Percentiles rank a stretch among this genome's conserved stretches.
These are phyloP conservation scores for Buxus sempervirens DNA, from an alignment of 164 flowering plant species.

Conservation along the genomic window DNA sequence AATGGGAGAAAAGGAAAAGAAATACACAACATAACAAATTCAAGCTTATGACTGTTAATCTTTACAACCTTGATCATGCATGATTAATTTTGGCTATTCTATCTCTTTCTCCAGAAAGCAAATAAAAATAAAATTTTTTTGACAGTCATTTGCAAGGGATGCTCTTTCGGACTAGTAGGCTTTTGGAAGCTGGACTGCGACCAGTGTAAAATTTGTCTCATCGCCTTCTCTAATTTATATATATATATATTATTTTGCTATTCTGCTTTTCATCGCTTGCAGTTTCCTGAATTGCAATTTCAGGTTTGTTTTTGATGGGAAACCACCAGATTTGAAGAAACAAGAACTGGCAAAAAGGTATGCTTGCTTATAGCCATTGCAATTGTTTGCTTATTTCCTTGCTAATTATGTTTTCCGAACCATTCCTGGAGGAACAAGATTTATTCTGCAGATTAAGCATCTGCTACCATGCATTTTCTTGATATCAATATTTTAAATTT, in stretches of 20 bases:
- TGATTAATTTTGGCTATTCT: too few relatives aligned
- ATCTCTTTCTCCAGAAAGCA: too few relatives aligned
- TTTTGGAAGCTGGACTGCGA: conserved; percentile 91
- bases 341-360: conserved; percentile 93
- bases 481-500: neutral
- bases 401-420: too few relatives aligned
- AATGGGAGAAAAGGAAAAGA: neutral
- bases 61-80: too few relatives aligned
- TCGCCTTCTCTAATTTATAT: neutral
- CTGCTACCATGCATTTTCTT: neutral
- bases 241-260: too few relatives aligned
- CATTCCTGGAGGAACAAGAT: too few relatives aligned
- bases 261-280: too few relatives aligned
- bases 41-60: too few relatives aligned
- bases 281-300: conserved; percentile 3
- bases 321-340: conserved; percentile 88
- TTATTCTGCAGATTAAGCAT: too few relatives aligned
- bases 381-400: neutral
- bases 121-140: neutral
- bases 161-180: conserved; percentile 86
- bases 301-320: conserved; percentile 96
- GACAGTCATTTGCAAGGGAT: conserved; percentile 91
- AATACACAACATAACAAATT: too few relatives aligned
- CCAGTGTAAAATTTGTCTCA: conserved; percentile 64
- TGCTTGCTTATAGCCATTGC: conserved; percentile 2